Conservation (phyloP, 352 stramenopile genomes). For the Phytopythium kandeliae region DNA sequence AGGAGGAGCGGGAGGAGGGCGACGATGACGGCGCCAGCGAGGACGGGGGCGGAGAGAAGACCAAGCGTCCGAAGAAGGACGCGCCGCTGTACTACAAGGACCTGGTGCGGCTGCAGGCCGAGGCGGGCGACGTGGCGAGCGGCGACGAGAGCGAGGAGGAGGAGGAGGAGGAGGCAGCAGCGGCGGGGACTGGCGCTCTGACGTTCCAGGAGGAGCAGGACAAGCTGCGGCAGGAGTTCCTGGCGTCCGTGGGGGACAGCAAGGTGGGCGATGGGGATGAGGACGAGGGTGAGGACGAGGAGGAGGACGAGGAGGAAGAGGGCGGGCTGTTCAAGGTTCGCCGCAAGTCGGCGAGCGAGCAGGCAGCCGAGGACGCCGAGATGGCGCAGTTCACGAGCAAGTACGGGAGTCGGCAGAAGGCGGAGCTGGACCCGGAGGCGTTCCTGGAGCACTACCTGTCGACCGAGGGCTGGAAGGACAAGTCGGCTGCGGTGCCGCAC, state of each 20-base stretch:
- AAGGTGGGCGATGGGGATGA: conserved; percentile 24
- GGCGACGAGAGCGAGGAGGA: conserved; percentile 57
- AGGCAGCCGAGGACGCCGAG: conserved; percentile 65
- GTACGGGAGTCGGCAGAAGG: conserved; percentile 53
- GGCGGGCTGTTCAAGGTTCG: conserved; percentile 68
- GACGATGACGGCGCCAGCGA: too few relatives aligned
- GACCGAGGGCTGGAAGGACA: conserved; percentile 82
- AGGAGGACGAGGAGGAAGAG: conserved; percentile 54
- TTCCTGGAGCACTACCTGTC: conserved; percentile 81
- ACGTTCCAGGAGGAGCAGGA: conserved; percentile 71
- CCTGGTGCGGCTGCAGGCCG: conserved; percentile 92
- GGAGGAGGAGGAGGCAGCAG: conserved; percentile 28
- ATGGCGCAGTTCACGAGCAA: conserved; percentile 55
- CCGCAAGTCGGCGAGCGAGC: conserved; percentile 55
- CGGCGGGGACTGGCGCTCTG: conserved; percentile 28
- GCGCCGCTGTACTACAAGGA: conserved; percentile 92
- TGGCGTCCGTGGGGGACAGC: conserved; percentile 31
- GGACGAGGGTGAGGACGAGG: conserved; percentile 25
- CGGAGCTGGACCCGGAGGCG: conserved; percentile 60
- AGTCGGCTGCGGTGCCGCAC: conserved; percentile 46
- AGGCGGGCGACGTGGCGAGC: conserved; percentile 73
- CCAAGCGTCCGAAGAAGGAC: conserved; percentile 22
- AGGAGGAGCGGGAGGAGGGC: conserved; percentile 15
- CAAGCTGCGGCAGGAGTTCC: conserved; percentile 61
- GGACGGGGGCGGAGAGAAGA: conserved; percentile 20